Conservation (phyloP, 768 basidiomycete species). For the Neoboletus subvelutipes region DNA sequence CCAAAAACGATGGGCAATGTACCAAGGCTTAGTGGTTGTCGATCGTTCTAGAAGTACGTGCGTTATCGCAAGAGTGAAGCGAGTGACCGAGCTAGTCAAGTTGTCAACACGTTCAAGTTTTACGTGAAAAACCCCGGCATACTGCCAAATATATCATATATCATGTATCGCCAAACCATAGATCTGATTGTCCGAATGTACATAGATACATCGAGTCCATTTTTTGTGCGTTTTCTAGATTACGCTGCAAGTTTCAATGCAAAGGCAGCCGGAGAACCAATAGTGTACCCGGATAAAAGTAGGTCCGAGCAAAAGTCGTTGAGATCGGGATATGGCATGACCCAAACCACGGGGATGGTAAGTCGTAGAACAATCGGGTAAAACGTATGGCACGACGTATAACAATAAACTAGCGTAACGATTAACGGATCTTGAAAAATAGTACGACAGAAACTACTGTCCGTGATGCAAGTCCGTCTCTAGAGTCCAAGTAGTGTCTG, state of each 20-base stretch:
- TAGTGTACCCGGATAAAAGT: slow-evolving; percentile 10
- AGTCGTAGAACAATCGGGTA: slow-evolving; percentile 5
- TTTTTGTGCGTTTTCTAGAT: slow-evolving; percentile 58
- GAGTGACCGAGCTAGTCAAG: too few relatives aligned
- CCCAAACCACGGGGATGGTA: background rate
- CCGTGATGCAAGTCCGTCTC: slow-evolving; percentile 26
- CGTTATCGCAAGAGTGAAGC: background rate
- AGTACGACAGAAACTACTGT: slow-evolving; percentile 15
- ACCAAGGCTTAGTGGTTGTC: background rate
- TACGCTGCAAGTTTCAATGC: slow-evolving; percentile 11
- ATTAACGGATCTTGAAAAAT: slow-evolving; percentile 23
- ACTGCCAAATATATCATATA: background rate
- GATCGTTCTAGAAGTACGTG: background rate
- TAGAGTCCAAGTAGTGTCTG: slow-evolving; percentile 26
- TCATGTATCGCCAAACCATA: background rate
- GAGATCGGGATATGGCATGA: background rate
- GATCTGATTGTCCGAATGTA: slow-evolving; percentile 32
- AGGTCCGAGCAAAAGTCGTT: slow-evolving; percentile 11
- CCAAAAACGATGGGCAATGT: background rate
- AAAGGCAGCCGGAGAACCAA: slow-evolving; percentile 6
- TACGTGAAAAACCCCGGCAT: background rate
- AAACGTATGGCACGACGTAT: slow-evolving; percentile 22
- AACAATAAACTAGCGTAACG: slow-evolving; percentile 30
- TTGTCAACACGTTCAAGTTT: too few relatives aligned
- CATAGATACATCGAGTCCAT: slow-evolving; percentile 88